Base-by-base conservation (phyloP, 345 rosid genomes). In the Rhodomyrtus tomentosa region DNA sequence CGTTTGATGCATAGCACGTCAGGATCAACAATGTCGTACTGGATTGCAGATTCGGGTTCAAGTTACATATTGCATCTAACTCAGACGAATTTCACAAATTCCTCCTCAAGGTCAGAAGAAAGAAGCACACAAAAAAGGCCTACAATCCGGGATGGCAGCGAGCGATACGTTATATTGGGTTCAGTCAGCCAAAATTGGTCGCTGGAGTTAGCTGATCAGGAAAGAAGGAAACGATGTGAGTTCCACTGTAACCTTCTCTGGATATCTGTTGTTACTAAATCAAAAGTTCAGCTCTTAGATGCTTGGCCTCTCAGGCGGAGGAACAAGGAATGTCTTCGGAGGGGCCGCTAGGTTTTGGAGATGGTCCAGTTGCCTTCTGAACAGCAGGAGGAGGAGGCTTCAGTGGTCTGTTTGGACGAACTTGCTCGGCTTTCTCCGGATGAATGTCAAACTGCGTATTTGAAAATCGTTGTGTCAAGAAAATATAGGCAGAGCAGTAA, bases 391-490 rank as follows among this genome's bases (percentile, higher is more conserved):
- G 88, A 50, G 92, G 94, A 50, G 94, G 93, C 81, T 91, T 90
- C 50, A 92, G 92, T 80, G 94, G 93, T 87, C 98, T 89, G 86
- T 89, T 92, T 83, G 99, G 98, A 58, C 90, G 92, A 73, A 88
- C 92, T 84, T 93, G 87, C 50, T 89, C 82, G 27, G 91, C 94
- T 85, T 88, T 90, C 82, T 88, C 91, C 15, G 85, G 86, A 79
- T 86, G 88, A 48, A 93, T 90, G 50, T 89, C 98, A 84, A 92
- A 93, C 98, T 96, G 95, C 90, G 80, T 11, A 24, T 45, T 83
- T 82, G 52, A 50, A 29, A 18, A 84, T 32, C 6, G 49, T 80
- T 59, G 20, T 83, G 79, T 40, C 53, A 82, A 80, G 50, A 82
- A 40, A 48, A 14, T 81, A 80, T 68, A 50, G 24, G 81, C 83